Evolutionary conservation across 768 basidiomycete genomes (phyloP).

Genomic region (Pulveroboletus ravenelii): DNA sequence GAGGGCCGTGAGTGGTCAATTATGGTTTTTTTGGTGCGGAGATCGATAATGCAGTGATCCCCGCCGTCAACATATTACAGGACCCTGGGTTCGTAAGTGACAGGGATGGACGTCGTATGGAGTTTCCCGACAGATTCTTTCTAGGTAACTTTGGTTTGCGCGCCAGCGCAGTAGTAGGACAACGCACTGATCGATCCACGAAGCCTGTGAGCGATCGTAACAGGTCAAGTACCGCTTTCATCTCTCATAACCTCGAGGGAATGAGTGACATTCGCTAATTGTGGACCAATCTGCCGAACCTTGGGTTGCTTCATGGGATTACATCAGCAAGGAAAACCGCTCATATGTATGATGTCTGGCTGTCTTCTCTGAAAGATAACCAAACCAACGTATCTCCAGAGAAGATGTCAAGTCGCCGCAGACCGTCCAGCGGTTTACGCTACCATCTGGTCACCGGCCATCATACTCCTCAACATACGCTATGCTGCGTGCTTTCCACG

Average conservation of each 20-base stretch:
- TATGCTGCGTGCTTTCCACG: slow-evolving; percentile 3
- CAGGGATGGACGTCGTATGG: slow-evolving; percentile 1
- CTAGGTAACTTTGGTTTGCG: background rate
- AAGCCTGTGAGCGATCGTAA: background rate
- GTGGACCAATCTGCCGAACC: background rate
- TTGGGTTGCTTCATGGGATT: background rate
- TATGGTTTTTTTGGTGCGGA: slow-evolving; percentile 2
- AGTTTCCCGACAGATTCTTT: slow-evolving; percentile 1
- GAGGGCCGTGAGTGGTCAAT: slow-evolving; percentile 6
- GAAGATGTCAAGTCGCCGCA: slow-evolving; percentile 16
- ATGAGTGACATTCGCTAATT: background rate
- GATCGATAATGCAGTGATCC: slow-evolving; percentile 8
- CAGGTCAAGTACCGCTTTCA: background rate
- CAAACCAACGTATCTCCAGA: slow-evolving; percentile 1
- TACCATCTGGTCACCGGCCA: background rate
- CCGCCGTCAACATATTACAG: background rate
- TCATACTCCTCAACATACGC: slow-evolving; percentile 1
- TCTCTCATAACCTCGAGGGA: background rate
- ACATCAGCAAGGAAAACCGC: slow-evolving; percentile 9
- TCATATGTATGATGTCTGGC: background rate
- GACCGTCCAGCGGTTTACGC: slow-evolving; percentile 2
- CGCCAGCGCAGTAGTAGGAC: background rate
- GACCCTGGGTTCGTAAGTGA: slow-evolving; percentile 9
- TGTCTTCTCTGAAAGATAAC: slow-evolving; percentile 17
- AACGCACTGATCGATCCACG: slow-evolving; percentile 1